A percentile compares a stretch with the other conserved stretches of the same genome.
Evolutionary conservation across 2,329 filamentous ascomycete genomes (phyloP).

Genomic region (Stromatinia cepivora): DNA sequence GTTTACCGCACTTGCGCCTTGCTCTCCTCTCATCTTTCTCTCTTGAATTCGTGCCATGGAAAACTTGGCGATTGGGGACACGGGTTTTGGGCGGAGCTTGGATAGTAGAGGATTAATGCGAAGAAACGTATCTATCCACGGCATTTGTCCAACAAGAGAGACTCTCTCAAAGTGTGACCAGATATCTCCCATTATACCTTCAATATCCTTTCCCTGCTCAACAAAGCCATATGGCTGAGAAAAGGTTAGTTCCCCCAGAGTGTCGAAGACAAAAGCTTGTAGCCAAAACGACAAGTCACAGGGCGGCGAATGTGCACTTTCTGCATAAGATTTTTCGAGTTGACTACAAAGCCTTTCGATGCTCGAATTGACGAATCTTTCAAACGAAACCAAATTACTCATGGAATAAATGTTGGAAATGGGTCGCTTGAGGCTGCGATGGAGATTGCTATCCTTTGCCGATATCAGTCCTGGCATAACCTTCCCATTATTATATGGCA

Average conservation of each 20-base stretch:
- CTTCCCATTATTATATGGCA: not conserved
- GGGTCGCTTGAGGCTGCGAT: slow-evolving; percentile 7
- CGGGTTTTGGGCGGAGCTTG: not conserved
- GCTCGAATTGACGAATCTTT: slow-evolving; percentile 46
- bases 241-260: slow-evolving; percentile 26
- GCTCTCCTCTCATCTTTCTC: not conserved
- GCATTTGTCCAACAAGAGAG: slow-evolving; percentile 14
- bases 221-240: slow-evolving; percentile 24
- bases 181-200: slow-evolving; percentile 21
- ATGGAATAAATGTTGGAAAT: slow-evolving; percentile 29
- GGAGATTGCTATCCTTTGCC: not conserved
- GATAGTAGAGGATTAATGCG: slow-evolving; percentile 18
- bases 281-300: slow-evolving; percentile 17
- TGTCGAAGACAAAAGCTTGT: slow-evolving; percentile 26
- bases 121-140: slow-evolving; percentile 16
- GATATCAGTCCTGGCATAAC: slow-evolving; percentile 12
- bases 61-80: slow-evolving; percentile 15
- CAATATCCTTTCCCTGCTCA: slow-evolving; percentile 22
- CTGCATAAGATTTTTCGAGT: not conserved
- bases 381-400: slow-evolving; percentile 44
- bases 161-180: slow-evolving; percentile 18
- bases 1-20: not conserved
- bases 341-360: not conserved
- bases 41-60: not conserved
- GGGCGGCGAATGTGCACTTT: not conserved